A percentile compares a stretch with the other conserved stretches of the same genome.
Conservation (phyloP, 805 yeast species). For the Saturnispora saitoi region DNA sequence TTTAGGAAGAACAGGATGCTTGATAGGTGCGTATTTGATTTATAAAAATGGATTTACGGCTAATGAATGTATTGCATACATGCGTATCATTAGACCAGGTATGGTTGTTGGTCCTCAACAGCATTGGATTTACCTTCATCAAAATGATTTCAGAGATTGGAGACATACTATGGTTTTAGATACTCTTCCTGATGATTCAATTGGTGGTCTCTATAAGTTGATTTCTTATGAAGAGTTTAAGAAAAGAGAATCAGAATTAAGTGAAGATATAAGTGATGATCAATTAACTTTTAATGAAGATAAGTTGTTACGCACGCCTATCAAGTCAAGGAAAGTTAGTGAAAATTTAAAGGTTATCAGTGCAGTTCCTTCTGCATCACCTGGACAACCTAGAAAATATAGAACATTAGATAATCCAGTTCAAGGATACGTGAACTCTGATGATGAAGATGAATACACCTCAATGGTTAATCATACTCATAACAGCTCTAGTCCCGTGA, state of each 20-base stretch:
- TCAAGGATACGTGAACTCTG: conserved; percentile 28
- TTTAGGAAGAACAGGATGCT: conserved; percentile 93
- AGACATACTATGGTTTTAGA: conserved; percentile 81
- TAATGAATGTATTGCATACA: conserved; percentile 89
- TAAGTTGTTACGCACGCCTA: conserved; percentile 57
- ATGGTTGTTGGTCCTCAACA: conserved; percentile 99
- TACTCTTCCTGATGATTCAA: conserved; percentile 50
- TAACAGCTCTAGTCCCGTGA: conserved; percentile 18
- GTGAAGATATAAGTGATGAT: conserved; percentile 24
- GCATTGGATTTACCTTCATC: conserved; percentile 96
- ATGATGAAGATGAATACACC: conserved; percentile 28
- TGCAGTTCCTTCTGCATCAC: conserved; percentile 86
- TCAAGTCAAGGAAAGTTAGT: conserved; percentile 62
- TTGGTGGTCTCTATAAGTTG: conserved; percentile 61
- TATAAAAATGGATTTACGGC: conserved; percentile 97
- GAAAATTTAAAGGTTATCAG: conserved; percentile 49
- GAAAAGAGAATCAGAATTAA: conserved; percentile 30
- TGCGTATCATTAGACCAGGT: conserved; percentile 95
- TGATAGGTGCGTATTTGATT: conserved; percentile 93
- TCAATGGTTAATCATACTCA: conserved; percentile 12
- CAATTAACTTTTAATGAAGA: conserved; percentile 16
- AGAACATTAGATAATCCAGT: conserved; percentile 29
- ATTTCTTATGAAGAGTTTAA: conserved; percentile 55
- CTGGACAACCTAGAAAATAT: conserved; percentile 91
- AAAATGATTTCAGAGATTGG: conserved; percentile 95